Evolutionary conservation across 306 rosid genomes (phyloP), one percentile per base, ranked within the genome.

Genomic region (Quercus rubra): DNA sequence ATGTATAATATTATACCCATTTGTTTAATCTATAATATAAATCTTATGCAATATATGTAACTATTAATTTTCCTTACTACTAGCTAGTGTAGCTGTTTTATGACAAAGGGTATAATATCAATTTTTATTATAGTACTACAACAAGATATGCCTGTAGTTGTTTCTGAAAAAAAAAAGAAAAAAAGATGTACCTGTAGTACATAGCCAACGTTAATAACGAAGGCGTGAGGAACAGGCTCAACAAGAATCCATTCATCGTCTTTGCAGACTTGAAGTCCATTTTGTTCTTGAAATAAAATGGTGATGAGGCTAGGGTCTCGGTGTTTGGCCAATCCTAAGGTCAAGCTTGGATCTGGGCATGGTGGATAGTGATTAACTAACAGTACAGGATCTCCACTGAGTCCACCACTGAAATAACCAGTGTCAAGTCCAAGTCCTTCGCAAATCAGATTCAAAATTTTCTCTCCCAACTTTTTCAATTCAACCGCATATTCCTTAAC

Each of bases 341-440:
- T 86, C 74, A 93, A 77, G 73, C 89, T 86, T 55, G 97, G 94
- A 10, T 93, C 85, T 6, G 97, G 98, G 54, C 98, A 93, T 0
- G 92, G 88, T 12, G 97, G 97, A 62, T 88, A 93, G 77, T 93
- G 91, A 83, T 93, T 93, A 33, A 14, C 76, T 46, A 85, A 2
- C 15, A 93, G 0, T 7, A 54, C 5, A 56, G 93, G 93, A 77
- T 69, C 80, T 57, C 84, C 85, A 76, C 84, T 64, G 0, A 83
- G 86, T 66, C 33, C 88, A 10, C 88, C 91, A 28, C n/a, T 2
- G 7, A 93, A 88, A 74, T 78, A 86, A 31, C 55, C 79, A 6
- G 28, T 41, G 5, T 49, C 52, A 1, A 91, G 75, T 72, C 93
- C 91, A 78, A 93, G 80, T 3, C 93, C 97, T 80, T 88, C 90